Percentiles rank a stretch among this genome's conserved stretches.
Evolutionary conservation across 2,329 filamentous ascomycete genomes (phyloP).

Genomic region (Plenodomus tracheiphilus): DNA sequence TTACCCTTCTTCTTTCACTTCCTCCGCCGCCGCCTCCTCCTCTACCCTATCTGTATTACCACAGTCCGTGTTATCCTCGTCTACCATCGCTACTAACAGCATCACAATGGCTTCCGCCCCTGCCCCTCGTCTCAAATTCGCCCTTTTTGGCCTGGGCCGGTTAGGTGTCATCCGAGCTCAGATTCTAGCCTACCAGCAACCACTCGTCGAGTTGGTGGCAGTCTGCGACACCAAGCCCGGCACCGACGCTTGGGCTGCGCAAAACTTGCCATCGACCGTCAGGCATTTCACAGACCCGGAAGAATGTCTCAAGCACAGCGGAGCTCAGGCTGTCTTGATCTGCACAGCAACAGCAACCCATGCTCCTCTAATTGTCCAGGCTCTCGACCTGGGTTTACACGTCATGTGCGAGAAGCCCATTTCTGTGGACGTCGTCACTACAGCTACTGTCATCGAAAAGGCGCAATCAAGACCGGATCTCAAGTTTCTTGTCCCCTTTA

Average conservation of each 20-base stretch:
- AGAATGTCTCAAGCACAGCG: conserved; percentile 6
- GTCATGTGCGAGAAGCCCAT: conserved; percentile 13
- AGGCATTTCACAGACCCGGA: conserved; percentile 4
- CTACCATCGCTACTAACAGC: no score
- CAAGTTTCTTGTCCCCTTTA: conserved; percentile 6
- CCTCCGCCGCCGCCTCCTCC: no score
- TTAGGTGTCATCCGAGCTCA: conserved; percentile 6
- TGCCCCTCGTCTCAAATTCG: conserved; percentile 4
- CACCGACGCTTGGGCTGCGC: conserved; percentile 4
- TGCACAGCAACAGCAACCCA: conserved; percentile 7
- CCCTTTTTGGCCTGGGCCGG: conserved; percentile 5
- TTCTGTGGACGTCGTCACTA: conserved; percentile 5
- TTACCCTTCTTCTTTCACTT: no score
- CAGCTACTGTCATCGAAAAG: conserved; percentile 2
- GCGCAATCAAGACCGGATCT: conserved; percentile 3
- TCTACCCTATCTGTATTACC: no score
- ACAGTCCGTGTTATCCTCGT: no score
- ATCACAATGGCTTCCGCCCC: not conserved
- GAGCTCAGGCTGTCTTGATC: conserved; percentile 6
- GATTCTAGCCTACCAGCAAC: conserved; percentile 5
- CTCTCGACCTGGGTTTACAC: conserved; percentile 4
- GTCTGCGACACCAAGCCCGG: conserved; percentile 8
- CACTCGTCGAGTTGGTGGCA: conserved; percentile 6
- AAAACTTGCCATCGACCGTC: conserved; percentile 5
- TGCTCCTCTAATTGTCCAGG: conserved; percentile 2